Evolutionary conservation across 2,329 filamentous ascomycete genomes (phyloP), one percentile per base, ranked within the genome.

Genomic region (Xylariaceae sp.): DNA sequence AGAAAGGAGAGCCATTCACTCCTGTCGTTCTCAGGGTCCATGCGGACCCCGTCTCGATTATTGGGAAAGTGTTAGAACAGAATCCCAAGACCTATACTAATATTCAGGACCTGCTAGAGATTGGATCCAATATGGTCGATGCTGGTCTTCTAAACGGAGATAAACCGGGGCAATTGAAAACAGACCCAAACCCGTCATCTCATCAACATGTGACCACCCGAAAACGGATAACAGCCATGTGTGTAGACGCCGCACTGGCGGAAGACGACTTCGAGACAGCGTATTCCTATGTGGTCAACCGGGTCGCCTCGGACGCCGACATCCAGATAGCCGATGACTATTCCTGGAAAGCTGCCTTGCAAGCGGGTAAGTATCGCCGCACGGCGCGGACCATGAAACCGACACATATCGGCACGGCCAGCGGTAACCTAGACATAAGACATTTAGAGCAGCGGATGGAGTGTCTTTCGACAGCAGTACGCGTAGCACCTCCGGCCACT

Each of bases 181-280:
- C 47, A 18, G 53, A 41, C 19, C 40, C 61, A 0, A 64, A 68
- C 5, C 59, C 67, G 40, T 58, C 70, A 34, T 57, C 59, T 51
- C 61, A 57, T 19, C 68, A 68, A 40, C 70, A 69, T 8, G 60
- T 68, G 3, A 65, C 74, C 36, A 79, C 82, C 3, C 83, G 86
- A 65, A 82, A 80, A 45, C 81, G 88, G 29, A 83, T 94, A 47
- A 85, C 84, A 5, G 86, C 87, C 54, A 89, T 92, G 86, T 90
- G 88, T 59, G 84, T 92, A 39, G 85, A 90, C 66, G 84, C 87
- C 13, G 87, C 89, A 12, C 76, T 94, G 1, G 76, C 78, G 9
- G 88, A 92, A 65, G 85, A 91, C 58, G 89, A 84, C 66, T 94
- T 94, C 57, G 89, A 95, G 67, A 94, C 89, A 0, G 89, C 89